phyloP scores from a whole-genome alignment of 2,329 filamentous ascomycete species.

The Penicillium fuscoglaucum region DNA sequence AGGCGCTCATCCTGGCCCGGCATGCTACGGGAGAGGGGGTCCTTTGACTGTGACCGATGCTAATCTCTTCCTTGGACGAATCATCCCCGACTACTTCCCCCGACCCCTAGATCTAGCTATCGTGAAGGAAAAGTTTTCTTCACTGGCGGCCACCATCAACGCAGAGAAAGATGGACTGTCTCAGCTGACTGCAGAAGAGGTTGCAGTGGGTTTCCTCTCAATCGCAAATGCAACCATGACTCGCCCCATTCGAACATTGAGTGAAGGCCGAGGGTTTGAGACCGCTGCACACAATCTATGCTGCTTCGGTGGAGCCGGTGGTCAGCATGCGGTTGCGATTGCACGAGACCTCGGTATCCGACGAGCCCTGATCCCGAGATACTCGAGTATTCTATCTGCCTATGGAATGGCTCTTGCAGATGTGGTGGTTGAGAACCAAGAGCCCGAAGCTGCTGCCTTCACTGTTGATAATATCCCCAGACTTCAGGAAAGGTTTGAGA shows the following conservation, averaged over 20 bases:
- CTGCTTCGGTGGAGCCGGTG: conserved; percentile 37
- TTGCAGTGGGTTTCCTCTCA: conserved; percentile 40
- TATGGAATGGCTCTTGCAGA: background rate
- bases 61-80: conserved; percentile 79
- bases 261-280: conserved; percentile 81
- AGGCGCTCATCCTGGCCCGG: conserved; percentile 84
- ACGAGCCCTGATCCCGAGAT: background rate
- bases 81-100: conserved; percentile 89
- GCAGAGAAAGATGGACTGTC: conserved; percentile 49
- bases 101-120: conserved; percentile 74
- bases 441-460: background rate
- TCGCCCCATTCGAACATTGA: conserved; percentile 81
- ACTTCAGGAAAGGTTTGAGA: too few relatives aligned
- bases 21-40: conserved; percentile 87
- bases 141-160: conserved; percentile 65
- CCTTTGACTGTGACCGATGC: conserved; percentile 90
- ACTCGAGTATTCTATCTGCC: background rate
- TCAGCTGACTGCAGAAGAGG: conserved; percentile 57
- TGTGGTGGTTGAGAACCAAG: background rate
- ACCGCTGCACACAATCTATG: conserved; percentile 30
- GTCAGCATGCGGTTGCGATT: conserved; percentile 39
- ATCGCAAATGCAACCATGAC: conserved; percentile 44
- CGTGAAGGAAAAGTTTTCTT: conserved; percentile 59
- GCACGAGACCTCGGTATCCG: background rate
- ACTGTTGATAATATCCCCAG: background rate